These are phyloP conservation scores for Penicillium sp. DNA, from an alignment of 2,329 filamentous ascomycete genomes.

Conservation along the genomic window DNA sequence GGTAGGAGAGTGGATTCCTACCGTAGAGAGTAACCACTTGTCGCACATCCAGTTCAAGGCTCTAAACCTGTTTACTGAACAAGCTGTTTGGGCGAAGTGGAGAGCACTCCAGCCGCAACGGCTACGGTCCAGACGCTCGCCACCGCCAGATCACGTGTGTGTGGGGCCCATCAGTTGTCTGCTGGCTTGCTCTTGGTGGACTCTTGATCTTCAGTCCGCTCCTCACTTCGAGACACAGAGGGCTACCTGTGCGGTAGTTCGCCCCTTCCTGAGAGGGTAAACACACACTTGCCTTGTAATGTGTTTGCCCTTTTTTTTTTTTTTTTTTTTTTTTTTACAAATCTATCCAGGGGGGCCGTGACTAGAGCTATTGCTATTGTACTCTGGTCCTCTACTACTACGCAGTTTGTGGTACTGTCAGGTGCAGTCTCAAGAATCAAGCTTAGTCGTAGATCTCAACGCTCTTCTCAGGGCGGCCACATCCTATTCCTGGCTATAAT, in stretches of 20 bases:
- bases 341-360: no score
- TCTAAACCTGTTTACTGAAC: constrained; percentile 7
- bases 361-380: no score
- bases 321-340: no score
- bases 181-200: not conserved
- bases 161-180: constrained; percentile 5
- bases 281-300: no score
- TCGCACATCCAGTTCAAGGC: not conserved
- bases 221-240: not conserved
- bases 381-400: no score
- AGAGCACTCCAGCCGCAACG: not conserved
- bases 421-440: no score
- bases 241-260: not conserved
- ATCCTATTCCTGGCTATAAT: no score
- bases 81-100: not conserved
- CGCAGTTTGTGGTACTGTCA: no score
- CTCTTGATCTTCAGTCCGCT: not conserved
- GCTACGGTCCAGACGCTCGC: constrained; percentile 7
- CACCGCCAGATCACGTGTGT: constrained; percentile 13
- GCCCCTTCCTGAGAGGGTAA: no score
- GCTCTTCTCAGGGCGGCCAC: no score
- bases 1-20: not conserved
- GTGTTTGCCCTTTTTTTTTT: no score
- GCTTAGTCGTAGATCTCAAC: no score
- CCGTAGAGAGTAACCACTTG: not conserved